Evolutionary conservation across 345 rosid genomes (phyloP).

Genomic region (Dipteronia sinensis): DNA sequence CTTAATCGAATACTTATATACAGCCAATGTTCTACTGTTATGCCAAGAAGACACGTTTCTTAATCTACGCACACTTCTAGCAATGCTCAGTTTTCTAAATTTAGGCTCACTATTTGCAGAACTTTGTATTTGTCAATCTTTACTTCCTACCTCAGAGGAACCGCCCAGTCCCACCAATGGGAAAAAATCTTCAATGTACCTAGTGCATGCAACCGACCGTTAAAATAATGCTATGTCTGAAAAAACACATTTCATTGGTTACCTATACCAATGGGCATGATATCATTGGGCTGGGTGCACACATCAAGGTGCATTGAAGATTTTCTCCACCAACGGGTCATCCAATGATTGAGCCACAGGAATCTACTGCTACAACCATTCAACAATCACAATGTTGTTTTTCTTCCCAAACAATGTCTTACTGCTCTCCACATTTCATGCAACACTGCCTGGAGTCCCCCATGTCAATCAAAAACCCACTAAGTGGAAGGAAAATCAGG

Average conservation of each 20-base stretch:
- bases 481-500: neutral
- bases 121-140: neutral
- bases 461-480: neutral
- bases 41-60: neutral
- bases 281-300: no score
- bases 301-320: no score
- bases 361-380: neutral
- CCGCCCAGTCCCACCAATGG: no score
- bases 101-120: neutral
- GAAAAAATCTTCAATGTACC: no score
- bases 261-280: no score
- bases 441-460: neutral
- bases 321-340: neutral
- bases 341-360: neutral
- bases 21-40: neutral
- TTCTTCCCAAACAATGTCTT: neutral
- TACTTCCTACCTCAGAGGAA: no score
- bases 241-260: no score
- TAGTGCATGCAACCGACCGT: no score
- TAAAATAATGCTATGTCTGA: no score
- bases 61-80: neutral
- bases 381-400: neutral
- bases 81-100: neutral
- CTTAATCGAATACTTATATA: neutral
- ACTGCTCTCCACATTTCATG: neutral